A percentile compares a stretch with the other conserved stretches of the same genome.
These are phyloP conservation scores for Lachancea kluyveri DNA, from an alignment of 805 yeast genomes.

Conservation along the genomic window DNA sequence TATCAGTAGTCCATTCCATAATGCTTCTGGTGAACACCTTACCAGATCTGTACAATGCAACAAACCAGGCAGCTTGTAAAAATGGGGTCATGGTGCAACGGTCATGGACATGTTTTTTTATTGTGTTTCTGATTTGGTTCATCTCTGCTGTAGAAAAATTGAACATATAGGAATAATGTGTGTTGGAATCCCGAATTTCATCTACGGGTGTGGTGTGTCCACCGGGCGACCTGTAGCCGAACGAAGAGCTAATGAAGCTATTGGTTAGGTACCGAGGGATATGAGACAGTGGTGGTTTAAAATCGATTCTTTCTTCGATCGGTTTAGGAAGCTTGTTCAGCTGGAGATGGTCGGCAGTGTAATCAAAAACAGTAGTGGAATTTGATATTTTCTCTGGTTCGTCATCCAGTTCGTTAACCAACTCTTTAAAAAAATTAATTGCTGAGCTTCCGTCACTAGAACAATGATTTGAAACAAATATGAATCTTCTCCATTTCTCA, in stretches of 20 bases:
- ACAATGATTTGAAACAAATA: slow-evolving; percentile 22
- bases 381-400: background rate
- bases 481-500: slow-evolving; percentile 7
- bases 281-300: slow-evolving; percentile 9
- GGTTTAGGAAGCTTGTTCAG: slow-evolving; percentile 17
- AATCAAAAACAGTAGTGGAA: slow-evolving; percentile 10
- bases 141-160: slow-evolving; percentile 11
- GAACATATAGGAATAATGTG: slow-evolving; percentile 12
- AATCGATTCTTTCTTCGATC: slow-evolving; percentile 19
- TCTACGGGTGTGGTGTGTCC: slow-evolving; percentile 6
- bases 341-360: slow-evolving; percentile 10
- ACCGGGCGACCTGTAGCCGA: slow-evolving; percentile 13
- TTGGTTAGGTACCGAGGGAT: slow-evolving; percentile 13
- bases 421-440: slow-evolving; percentile 18
- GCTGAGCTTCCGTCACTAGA: slow-evolving; percentile 22
- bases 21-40: slow-evolving; percentile 12
- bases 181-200: slow-evolving; percentile 5
- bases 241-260: slow-evolving; percentile 9
- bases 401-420: slow-evolving; percentile 8
- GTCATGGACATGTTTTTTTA: slow-evolving; percentile 9
- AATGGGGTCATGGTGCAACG: slow-evolving; percentile 23
- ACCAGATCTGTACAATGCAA: slow-evolving; percentile 16
- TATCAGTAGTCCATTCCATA: slow-evolving; percentile 18
- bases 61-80: slow-evolving; percentile 20
- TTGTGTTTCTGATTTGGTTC: slow-evolving; percentile 7